Percentiles rank a stretch among this genome's conserved stretches.
These are phyloP conservation scores for Tinospora cordifolia DNA, from an alignment of 164 flowering plant species.

Conservation along the genomic window DNA sequence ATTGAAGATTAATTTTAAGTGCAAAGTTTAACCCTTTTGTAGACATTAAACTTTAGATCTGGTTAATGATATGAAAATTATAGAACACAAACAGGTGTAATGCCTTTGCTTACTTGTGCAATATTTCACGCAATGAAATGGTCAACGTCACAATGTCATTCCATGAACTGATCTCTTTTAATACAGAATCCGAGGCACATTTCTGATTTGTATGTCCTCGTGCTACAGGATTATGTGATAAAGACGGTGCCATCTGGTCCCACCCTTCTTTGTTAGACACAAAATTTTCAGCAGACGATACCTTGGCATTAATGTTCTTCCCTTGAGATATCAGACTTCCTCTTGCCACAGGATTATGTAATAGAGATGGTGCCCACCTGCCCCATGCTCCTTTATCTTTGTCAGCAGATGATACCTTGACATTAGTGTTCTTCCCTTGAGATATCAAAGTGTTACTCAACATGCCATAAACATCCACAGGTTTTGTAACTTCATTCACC, in stretches of 20 bases:
- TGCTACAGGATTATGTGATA: constrained; percentile 5
- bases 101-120: constrained; percentile 48
- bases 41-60: not conserved
- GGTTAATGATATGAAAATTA: not conserved
- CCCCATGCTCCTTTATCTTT: too few species aligned
- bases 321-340: constrained; percentile 13
- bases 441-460: constrained; percentile 23
- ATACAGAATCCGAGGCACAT: constrained; percentile 14
- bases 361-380: too few species aligned
- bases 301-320: constrained; percentile 12
- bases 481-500: constrained; percentile 41
- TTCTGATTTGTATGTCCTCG: constrained; percentile 17
- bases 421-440: constrained; percentile 12
- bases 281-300: constrained; percentile 9
- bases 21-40: not conserved
- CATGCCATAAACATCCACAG: constrained; percentile 35
- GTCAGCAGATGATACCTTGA: constrained; percentile 13
- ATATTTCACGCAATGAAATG: constrained; percentile 25
- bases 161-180: constrained; percentile 19
- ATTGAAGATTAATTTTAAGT: not conserved
- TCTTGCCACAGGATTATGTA: too few species aligned
- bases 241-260: constrained; percentile 12
- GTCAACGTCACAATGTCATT: constrained; percentile 18
- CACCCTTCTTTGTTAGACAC: constrained; percentile 21
- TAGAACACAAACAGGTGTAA: not conserved